phyloP scores from a whole-genome alignment of 2,329 filamentous ascomycete genomes.

The Apiospora pterosperma region DNA sequence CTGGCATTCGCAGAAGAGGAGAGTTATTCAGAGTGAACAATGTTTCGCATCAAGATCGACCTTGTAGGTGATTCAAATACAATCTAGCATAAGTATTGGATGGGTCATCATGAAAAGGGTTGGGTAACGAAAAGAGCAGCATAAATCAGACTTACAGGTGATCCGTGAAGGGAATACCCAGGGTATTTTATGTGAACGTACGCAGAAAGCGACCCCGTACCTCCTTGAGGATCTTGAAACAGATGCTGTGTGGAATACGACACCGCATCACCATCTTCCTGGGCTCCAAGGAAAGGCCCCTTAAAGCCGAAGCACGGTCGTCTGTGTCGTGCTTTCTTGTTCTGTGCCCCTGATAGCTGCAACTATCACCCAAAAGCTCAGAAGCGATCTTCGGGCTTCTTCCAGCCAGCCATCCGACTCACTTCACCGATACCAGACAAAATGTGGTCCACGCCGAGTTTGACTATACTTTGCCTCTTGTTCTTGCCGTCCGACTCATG shows the following conservation, averaged over 20 bases:
- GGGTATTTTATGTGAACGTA: neutral
- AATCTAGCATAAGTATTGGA: neutral
- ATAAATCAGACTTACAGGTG: neutral
- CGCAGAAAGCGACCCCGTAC: neutral
- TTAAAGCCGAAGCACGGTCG: neutral
- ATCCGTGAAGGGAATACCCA: neutral
- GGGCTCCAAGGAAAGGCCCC: neutral
- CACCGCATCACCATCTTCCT: neutral
- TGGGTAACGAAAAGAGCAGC: neutral
- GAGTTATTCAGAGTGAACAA: neutral
- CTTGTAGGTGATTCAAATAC: neutral
- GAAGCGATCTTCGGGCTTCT: slow-evolving; percentile 35
- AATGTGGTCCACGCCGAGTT: slow-evolving; percentile 59
- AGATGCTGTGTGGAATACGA: neutral
- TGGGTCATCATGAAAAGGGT: neutral
- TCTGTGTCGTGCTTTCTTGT: neutral
- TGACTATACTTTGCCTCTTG: slow-evolving; percentile 62
- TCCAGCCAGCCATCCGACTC: slow-evolving; percentile 35
- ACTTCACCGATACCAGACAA: slow-evolving; percentile 50
- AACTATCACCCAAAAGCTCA: slow-evolving; percentile 14
- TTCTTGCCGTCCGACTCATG: slow-evolving; percentile 43
- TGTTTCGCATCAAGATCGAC: slow-evolving; percentile 1
- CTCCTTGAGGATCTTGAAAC: neutral
- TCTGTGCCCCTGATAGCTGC: slow-evolving; percentile 10
- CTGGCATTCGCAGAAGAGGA: neutral